Evolutionary conservation across 176 grass and related monocot genomes (phyloP).

Genomic region (Ensete glaucum): DNA sequence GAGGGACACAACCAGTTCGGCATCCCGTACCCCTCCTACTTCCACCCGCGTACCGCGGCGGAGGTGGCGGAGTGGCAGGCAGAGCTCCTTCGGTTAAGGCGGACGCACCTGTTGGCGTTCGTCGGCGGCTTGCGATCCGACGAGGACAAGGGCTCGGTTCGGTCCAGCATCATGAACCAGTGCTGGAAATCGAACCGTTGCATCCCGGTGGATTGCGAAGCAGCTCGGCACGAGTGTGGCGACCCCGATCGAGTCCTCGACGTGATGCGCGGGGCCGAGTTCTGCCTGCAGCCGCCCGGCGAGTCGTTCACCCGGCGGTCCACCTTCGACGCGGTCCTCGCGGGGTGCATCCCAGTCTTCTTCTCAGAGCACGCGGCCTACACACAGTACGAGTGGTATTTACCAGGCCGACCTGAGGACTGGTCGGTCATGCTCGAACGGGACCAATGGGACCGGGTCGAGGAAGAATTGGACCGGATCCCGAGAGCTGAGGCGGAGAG

Average conservation of each 20-base stretch:
- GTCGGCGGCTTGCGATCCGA: constrained; percentile 6
- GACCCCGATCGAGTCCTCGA: constrained; percentile 1
- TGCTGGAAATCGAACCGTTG: constrained; percentile 20
- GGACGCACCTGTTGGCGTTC: constrained; percentile 27
- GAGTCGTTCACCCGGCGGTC: constrained; percentile 15
- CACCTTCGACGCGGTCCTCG: constrained; percentile 20
- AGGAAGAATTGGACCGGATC: constrained; percentile 13
- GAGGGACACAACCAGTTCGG: constrained; percentile 20
- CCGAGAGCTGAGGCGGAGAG: constrained; percentile 15
- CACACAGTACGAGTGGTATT: constrained; percentile 17
- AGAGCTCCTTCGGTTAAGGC: constrained; percentile 10
- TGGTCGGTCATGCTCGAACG: constrained; percentile 27
- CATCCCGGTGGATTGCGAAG: constrained; percentile 20
- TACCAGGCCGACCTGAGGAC: constrained; percentile 18
- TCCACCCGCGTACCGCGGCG: constrained; percentile 19
- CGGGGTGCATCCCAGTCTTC: constrained; percentile 28
- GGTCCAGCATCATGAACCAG: background rate
- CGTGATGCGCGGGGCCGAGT: constrained; percentile 12
- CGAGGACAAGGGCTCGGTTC: background rate
- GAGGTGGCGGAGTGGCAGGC: constrained; percentile 28
- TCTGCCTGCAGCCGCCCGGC: constrained; percentile 17
- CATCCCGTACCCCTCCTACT: constrained; percentile 38
- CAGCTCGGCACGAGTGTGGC: background rate
- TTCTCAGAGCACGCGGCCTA: constrained; percentile 12
- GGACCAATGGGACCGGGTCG: constrained; percentile 14